phyloP scores from a whole-genome alignment of 805 yeast genomes.

The Metschnikowia vanudenii region DNA sequence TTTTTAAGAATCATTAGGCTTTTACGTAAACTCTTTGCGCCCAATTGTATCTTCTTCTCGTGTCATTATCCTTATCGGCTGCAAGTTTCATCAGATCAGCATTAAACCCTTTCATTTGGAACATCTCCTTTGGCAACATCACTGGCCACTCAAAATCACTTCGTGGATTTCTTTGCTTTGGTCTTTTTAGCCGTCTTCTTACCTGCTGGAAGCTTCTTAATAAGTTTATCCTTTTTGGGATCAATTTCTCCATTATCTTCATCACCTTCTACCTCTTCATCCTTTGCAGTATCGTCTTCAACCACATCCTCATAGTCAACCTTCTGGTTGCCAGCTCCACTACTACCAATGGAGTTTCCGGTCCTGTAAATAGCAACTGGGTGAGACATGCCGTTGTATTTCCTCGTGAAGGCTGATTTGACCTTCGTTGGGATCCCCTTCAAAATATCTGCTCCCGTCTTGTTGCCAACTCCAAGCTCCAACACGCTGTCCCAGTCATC shows the following conservation, averaged over 20 bases:
- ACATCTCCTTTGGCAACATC: too few species aligned
- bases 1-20: too few species aligned
- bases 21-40: too few species aligned
- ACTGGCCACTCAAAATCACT: not conserved
- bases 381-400: constrained; percentile 72
- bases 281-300: constrained; percentile 52
- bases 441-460: constrained; percentile 38
- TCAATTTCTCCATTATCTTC: constrained; percentile 48
- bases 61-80: too few species aligned
- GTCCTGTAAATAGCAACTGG: constrained; percentile 83
- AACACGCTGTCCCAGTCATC: constrained; percentile 90
- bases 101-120: too few species aligned
- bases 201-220: constrained; percentile 38
- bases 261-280: constrained; percentile 44
- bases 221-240: constrained; percentile 59
- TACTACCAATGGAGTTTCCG: constrained; percentile 51
- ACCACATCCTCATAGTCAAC: constrained; percentile 76
- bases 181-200: constrained; percentile 29
- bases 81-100: too few species aligned
- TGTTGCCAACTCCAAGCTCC: constrained; percentile 74
- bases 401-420: constrained; percentile 83
- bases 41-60: too few species aligned
- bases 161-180: constrained; percentile 18
- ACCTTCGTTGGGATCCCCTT: constrained; percentile 74
- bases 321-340: constrained; percentile 27